A percentile compares a stretch with the other conserved stretches of the same genome.
phyloP scores from a whole-genome alignment of 805 yeast genomes.

The Cyberlindnera maritima region DNA sequence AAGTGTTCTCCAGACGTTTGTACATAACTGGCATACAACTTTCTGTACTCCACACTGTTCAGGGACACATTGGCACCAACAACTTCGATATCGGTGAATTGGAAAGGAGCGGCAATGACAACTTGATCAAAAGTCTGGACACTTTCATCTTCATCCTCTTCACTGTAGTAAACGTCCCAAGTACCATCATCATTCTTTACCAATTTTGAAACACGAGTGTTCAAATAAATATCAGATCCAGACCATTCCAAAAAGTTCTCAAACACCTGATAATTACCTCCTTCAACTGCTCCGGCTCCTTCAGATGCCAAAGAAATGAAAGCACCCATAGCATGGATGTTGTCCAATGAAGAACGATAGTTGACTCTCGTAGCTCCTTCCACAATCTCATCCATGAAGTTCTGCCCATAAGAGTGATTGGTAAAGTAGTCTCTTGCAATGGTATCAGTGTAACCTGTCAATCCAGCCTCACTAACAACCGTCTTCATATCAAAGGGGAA shows the following conservation, averaged over 20 bases:
- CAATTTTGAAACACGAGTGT: conserved; percentile 30
- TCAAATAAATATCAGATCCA: conserved; percentile 30
- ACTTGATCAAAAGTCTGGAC: conserved; percentile 38
- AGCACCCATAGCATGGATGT: conserved; percentile 44
- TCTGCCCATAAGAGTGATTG: conserved; percentile 23
- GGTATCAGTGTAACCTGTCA: conserved; percentile 22
- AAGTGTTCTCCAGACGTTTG: conserved; percentile 23
- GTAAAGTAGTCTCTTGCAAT: conserved; percentile 29
- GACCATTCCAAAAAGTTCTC: conserved; percentile 37
- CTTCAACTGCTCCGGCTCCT: conserved; percentile 34
- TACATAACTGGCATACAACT: conserved; percentile 38
- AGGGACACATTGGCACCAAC: conserved; percentile 11
- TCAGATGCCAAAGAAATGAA: conserved; percentile 39
- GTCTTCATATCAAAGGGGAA: conserved; percentile 35
- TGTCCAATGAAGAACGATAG: conserved; percentile 39
- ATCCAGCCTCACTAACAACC: conserved; percentile 20
- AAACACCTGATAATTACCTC: conserved; percentile 46
- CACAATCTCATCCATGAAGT: conserved; percentile 31
- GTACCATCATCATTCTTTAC: conserved; percentile 5
- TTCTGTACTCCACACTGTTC: conserved; percentile 34
- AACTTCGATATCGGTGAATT: conserved; percentile 29
- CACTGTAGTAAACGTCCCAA: conserved; percentile 14
- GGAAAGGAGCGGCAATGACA: conserved; percentile 42
- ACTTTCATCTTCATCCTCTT: conserved; percentile 1
- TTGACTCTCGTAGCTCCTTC: conserved; percentile 43